phyloP scores from a whole-genome alignment of 2,329 filamentous ascomycete genomes.

The Tolypocladium paradoxum region DNA sequence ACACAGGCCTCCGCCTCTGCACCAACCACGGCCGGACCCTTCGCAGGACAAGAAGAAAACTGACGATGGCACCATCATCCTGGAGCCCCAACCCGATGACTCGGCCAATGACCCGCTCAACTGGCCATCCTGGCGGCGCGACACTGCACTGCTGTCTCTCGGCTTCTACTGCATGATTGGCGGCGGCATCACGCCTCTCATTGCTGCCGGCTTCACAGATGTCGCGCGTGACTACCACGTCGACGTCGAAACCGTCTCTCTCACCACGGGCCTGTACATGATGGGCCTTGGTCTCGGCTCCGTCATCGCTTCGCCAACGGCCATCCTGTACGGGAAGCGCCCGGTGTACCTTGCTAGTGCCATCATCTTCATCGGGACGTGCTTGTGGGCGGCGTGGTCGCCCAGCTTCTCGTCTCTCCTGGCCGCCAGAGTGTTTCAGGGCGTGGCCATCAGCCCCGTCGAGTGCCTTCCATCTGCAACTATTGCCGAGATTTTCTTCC shows the following conservation, averaged over 20 bases:
- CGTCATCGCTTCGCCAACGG: conserved; percentile 77
- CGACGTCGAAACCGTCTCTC: conserved; percentile 59
- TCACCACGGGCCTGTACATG: conserved; percentile 92
- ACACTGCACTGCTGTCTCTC: conserved; percentile 67
- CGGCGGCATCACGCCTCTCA: conserved; percentile 80
- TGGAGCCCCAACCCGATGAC: conserved; percentile 88
- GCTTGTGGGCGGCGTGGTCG: conserved; percentile 79
- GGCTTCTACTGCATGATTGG: conserved; percentile 91
- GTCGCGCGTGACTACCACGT: conserved; percentile 59
- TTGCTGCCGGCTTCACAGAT: conserved; percentile 81
- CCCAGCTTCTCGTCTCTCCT: conserved; percentile 71
- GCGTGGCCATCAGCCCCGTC: conserved; percentile 77
- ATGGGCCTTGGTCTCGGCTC: conserved; percentile 80
- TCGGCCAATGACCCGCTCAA: conserved; percentile 86
- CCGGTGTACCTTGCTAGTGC: conserved; percentile 77
- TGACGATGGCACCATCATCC: conserved; percentile 68
- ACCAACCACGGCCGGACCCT: conserved; percentile 7
- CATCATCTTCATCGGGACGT: conserved; percentile 64
- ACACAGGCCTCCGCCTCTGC: conserved; percentile 1
- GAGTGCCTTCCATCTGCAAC: conserved; percentile 90
- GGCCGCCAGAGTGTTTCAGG: conserved; percentile 75
- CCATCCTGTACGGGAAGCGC: conserved; percentile 82
- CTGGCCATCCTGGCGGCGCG: conserved; percentile 74
- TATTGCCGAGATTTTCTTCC: conserved; percentile 91
- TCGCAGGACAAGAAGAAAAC: conserved; percentile 59